A percentile compares a stretch with the other conserved stretches of the same genome.
Evolutionary conservation across 768 basidiomycete species (phyloP).

Genomic region (Kwoniella pini): DNA sequence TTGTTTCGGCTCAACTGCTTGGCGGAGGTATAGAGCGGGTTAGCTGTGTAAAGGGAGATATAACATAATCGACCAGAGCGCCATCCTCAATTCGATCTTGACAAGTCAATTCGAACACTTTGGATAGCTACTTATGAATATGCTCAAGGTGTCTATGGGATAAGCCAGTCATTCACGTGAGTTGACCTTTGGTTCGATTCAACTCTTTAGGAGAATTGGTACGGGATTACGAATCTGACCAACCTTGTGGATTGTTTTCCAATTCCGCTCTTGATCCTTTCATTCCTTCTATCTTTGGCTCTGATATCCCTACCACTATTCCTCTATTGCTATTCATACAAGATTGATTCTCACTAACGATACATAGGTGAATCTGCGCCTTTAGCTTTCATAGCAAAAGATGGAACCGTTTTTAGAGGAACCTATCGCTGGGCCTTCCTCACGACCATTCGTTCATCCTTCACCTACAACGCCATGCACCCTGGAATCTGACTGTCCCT

Average conservation of each 20-base stretch:
- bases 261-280: neutral
- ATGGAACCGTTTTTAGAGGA: slow-evolving; percentile 6
- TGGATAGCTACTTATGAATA: no score
- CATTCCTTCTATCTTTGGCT: no score
- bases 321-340: neutral
- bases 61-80: neutral
- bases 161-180: slow-evolving; percentile 2
- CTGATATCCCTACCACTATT: neutral
- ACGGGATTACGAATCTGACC: slow-evolving; percentile 11
- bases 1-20: neutral
- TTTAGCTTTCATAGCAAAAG: neutral
- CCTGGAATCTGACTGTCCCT: neutral
- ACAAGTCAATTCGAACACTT: no score
- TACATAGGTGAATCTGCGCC: no score
- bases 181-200: neutral
- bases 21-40: slow-evolving; percentile 2
- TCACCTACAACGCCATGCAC: neutral
- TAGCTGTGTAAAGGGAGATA: neutral
- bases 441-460: slow-evolving; percentile 9
- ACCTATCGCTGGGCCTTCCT: slow-evolving; percentile 28
- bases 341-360: no score
- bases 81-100: no score
- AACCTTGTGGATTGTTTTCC: neutral
- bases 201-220: neutral
- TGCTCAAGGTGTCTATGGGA: no score